Conservation (phyloP, 768 basidiomycete species). For the Panaeolus cyanescens region DNA sequence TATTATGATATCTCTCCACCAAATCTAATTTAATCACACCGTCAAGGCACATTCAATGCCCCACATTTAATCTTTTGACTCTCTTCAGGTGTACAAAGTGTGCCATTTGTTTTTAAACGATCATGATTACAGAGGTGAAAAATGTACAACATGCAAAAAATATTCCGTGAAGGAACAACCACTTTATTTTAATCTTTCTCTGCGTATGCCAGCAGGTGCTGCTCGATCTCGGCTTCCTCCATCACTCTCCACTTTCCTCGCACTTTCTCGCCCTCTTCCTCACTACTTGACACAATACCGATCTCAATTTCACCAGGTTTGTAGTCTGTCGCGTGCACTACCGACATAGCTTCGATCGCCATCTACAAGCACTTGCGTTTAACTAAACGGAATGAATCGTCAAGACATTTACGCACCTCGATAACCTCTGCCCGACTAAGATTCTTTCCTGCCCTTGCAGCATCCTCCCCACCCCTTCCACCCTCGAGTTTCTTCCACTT, state of each 20-base stretch:
- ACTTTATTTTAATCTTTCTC: constrained; percentile 71
- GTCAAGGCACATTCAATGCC: background rate
- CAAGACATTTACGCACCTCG: constrained; percentile 59
- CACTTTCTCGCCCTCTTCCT: constrained; percentile 73
- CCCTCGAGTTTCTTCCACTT: constrained; percentile 95
- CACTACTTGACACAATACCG: constrained; percentile 80
- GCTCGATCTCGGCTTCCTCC: constrained; percentile 75
- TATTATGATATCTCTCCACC: constrained; percentile 9
- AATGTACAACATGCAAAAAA: constrained; percentile 6
- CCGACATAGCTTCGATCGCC: constrained; percentile 93
- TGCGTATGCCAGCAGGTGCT: constrained; percentile 81
- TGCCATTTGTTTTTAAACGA: background rate
- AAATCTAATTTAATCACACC: constrained; percentile 13
- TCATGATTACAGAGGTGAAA: constrained; percentile 12
- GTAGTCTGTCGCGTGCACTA: constrained; percentile 94
- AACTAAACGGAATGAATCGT: background rate
- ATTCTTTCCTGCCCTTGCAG: constrained; percentile 71
- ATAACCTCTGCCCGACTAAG: constrained; percentile 81
- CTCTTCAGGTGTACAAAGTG: background rate
- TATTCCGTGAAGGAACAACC: background rate
- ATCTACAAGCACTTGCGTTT: constrained; percentile 47
- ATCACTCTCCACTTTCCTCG: constrained; percentile 81
- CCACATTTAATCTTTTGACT: constrained; percentile 13
- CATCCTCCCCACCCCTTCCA: constrained; percentile 78
- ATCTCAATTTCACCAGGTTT: constrained; percentile 96